Evolutionary conservation across 1,139 yeast genomes (phyloP).

Genomic region (Casaregolazyma suthepensis): DNA sequence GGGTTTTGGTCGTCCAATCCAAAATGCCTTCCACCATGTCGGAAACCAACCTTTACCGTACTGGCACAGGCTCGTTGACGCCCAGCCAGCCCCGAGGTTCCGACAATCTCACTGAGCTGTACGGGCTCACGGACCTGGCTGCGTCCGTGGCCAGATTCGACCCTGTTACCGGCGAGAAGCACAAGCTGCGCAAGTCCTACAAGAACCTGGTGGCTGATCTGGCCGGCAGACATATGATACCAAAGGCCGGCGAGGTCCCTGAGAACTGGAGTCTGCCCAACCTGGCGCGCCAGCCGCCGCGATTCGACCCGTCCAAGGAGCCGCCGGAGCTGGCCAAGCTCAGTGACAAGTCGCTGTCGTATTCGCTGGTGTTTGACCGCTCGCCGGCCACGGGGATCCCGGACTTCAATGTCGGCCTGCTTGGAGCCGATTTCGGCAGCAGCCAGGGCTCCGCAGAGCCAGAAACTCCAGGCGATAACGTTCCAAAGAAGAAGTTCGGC

Average conservation of each 20-base stretch:
- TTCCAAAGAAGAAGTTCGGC: slow-evolving; percentile 6
- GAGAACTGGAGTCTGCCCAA: slow-evolving; percentile 27
- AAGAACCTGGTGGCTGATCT: slow-evolving; percentile 84
- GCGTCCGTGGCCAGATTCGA: slow-evolving; percentile 81
- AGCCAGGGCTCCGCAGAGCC: slow-evolving; percentile 11
- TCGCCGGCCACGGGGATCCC: slow-evolving; percentile 71
- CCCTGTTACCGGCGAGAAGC: slow-evolving; percentile 84
- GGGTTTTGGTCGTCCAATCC: background rate
- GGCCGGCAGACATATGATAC: slow-evolving; percentile 66
- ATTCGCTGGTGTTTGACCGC: slow-evolving; percentile 57
- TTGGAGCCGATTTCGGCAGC: slow-evolving; percentile 35
- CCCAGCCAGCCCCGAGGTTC: slow-evolving; percentile 55
- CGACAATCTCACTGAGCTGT: slow-evolving; percentile 61
- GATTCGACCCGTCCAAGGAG: slow-evolving; percentile 16
- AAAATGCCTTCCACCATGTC: slow-evolving; percentile 8
- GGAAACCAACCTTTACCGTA: slow-evolving; percentile 5
- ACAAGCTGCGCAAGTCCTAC: slow-evolving; percentile 85
- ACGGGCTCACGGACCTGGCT: slow-evolving; percentile 63
- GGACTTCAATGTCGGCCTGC: slow-evolving; percentile 64
- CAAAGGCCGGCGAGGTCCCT: slow-evolving; percentile 32
- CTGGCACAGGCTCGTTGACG: slow-evolving; percentile 7
- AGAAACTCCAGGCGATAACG: slow-evolving; percentile 2
- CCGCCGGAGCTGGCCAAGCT: slow-evolving; percentile 33
- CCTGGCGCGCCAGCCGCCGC: slow-evolving; percentile 26
- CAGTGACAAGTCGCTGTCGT: slow-evolving; percentile 44